Evolutionary conservation across 2,329 filamentous ascomycete species (phyloP).

Genomic region (Epichloe sp.): DNA sequence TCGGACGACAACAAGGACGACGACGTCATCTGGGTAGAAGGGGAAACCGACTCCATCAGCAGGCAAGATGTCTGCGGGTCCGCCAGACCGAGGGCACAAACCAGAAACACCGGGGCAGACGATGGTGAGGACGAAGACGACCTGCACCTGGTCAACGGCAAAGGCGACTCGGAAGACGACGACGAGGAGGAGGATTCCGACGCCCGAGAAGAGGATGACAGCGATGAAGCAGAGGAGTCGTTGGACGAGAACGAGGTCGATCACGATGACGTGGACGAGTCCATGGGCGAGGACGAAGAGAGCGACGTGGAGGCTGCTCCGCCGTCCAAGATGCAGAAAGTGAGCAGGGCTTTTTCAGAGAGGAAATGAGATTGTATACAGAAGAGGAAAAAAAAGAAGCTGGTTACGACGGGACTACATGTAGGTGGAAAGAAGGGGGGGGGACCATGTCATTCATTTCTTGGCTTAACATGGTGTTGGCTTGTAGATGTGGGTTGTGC

Average conservation of each 20-base stretch:
- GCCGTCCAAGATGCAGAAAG: conserved; percentile 32
- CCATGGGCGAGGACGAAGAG: conserved; percentile 41
- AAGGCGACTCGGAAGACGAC: conserved; percentile 49
- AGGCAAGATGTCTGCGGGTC: conserved; percentile 21
- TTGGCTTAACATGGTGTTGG: conserved; percentile 6
- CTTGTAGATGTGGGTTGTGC: conserved; percentile 1
- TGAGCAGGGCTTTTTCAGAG: conserved; percentile 22
- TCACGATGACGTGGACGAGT: conserved; percentile 43
- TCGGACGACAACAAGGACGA: conserved; percentile 44
- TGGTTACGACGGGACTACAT: neutral
- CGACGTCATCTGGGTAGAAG: conserved; percentile 78
- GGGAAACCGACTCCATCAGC: conserved; percentile 48
- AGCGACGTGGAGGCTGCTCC: conserved; percentile 36
- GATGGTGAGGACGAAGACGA: conserved; percentile 50
- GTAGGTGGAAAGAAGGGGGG: neutral
- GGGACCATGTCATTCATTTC: neutral
- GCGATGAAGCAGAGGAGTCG: conserved; percentile 33
- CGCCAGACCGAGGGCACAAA: conserved; percentile 23
- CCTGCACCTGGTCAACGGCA: conserved; percentile 39
- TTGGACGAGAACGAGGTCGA: conserved; percentile 47
- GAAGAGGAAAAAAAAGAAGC: neutral
- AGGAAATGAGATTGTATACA: conserved; percentile 16
- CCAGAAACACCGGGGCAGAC: conserved; percentile 33
- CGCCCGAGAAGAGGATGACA: conserved; percentile 28
- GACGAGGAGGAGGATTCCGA: conserved; percentile 35